A percentile compares a stretch with the other conserved stretches of the same genome.
Evolutionary conservation across 1,139 yeast species (phyloP).

Genomic region (Pichia sp.): DNA sequence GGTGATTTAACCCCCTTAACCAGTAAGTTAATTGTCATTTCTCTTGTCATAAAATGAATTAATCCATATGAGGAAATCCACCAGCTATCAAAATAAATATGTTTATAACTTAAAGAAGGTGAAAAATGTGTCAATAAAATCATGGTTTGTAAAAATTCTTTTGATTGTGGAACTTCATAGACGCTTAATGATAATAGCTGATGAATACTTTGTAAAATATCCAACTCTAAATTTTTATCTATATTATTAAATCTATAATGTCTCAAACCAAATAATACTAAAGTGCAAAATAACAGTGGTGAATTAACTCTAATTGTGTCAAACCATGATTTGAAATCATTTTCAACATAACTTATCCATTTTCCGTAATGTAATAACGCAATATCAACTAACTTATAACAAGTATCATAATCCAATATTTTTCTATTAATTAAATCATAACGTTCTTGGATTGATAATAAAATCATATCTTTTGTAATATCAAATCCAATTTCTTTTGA

Average conservation of each 20-base stretch:
- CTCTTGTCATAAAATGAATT: slow-evolving; percentile 49
- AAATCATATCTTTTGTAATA: slow-evolving; percentile 27
- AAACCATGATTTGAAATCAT: slow-evolving; percentile 43
- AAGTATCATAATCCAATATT: slow-evolving; percentile 42
- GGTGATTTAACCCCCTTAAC: slow-evolving; percentile 21
- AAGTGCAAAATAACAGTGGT: slow-evolving; percentile 55
- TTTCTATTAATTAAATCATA: slow-evolving; percentile 43
- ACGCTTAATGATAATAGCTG: slow-evolving; percentile 43
- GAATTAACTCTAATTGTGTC: slow-evolving; percentile 45
- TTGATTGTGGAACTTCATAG: slow-evolving; percentile 36
- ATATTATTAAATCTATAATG: slow-evolving; percentile 29
- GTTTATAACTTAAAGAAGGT: slow-evolving; percentile 43
- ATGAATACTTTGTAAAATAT: slow-evolving; percentile 32
- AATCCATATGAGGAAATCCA: slow-evolving; percentile 53
- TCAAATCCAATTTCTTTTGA: slow-evolving; percentile 38
- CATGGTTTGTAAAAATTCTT: slow-evolving; percentile 54
- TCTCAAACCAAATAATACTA: slow-evolving; percentile 55
- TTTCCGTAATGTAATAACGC: slow-evolving; percentile 60
- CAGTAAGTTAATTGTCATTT: slow-evolving; percentile 30
- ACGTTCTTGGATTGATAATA: slow-evolving; percentile 11
- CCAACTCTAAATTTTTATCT: slow-evolving; percentile 26
- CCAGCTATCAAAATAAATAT: slow-evolving; percentile 54
- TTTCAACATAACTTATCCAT: slow-evolving; percentile 60
- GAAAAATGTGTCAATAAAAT: slow-evolving; percentile 56
- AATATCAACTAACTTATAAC: slow-evolving; percentile 41